phyloP scores from a whole-genome alignment of 1,139 yeast species.

The Kluyveromyces sp. region DNA sequence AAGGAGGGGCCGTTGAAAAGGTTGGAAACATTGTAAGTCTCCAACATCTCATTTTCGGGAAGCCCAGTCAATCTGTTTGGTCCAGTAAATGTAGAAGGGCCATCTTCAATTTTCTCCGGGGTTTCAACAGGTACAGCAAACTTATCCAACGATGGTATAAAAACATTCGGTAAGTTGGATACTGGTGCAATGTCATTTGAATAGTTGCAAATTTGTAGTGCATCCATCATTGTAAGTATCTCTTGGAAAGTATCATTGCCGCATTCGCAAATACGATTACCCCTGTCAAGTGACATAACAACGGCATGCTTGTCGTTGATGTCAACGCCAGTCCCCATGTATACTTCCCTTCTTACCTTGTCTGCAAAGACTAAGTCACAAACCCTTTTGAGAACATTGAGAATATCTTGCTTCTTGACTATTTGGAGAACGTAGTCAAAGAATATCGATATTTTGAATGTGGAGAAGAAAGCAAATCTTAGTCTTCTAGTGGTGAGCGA shows the following conservation, averaged over 20 bases:
- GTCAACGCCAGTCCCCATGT: constrained; percentile 12
- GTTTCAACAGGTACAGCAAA: neutral
- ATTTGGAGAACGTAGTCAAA: constrained; percentile 27
- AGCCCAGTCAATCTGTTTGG: neutral
- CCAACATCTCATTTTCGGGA: constrained; percentile 3
- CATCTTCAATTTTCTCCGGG: neutral
- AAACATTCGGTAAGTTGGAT: neutral
- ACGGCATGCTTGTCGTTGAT: constrained; percentile 10
- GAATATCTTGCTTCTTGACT: constrained; percentile 22
- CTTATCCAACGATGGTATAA: neutral
- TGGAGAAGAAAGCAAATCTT: constrained; percentile 28
- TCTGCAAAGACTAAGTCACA: constrained; percentile 6
- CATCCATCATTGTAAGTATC: constrained; percentile 3
- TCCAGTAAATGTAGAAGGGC: neutral
- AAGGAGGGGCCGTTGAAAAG: constrained; percentile 13
- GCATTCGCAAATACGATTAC: neutral
- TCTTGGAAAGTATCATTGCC: constrained; percentile 2
- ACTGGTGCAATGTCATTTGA: neutral
- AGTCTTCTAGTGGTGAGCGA: constrained; percentile 21
- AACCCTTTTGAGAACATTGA: constrained; percentile 18
- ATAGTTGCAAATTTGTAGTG: constrained; percentile 1
- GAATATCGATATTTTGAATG: constrained; percentile 27
- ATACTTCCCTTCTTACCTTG: constrained; percentile 9
- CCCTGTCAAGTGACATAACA: constrained; percentile 7
- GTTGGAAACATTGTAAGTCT: constrained; percentile 2